These are phyloP conservation scores for Rhodosporidiobolus sp. DNA, from an alignment of 768 basidiomycete species.

Conservation along the genomic window DNA sequence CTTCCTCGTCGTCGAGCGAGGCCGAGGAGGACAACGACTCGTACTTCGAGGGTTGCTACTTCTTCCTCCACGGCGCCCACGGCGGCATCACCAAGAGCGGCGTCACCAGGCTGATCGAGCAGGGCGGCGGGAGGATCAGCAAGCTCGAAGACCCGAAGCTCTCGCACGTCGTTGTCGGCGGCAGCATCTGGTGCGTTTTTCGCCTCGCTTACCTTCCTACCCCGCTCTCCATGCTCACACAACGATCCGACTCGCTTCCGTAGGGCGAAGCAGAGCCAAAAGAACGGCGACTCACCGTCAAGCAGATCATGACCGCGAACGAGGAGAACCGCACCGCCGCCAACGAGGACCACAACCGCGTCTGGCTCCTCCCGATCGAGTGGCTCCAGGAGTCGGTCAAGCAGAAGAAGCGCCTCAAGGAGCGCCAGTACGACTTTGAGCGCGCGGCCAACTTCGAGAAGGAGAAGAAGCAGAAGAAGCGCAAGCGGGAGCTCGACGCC, in stretches of 20 bases:
- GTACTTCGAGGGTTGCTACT: neutral
- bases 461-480: neutral
- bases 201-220: too few species aligned
- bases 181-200: neutral
- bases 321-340: slow-evolving; percentile 7
- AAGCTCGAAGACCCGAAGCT: neutral
- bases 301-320: neutral
- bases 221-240: too few species aligned
- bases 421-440: slow-evolving; percentile 2
- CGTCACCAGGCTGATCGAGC: neutral
- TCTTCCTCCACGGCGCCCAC: neutral
- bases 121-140: neutral
- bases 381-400: neutral
- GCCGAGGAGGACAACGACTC: neutral
- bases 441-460: neutral
- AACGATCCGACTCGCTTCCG: too few species aligned
- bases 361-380: slow-evolving; percentile 11
- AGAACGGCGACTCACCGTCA: neutral
- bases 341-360: slow-evolving; percentile 13
- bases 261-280: neutral
- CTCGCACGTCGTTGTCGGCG: neutral
- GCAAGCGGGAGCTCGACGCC: neutral
- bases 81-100: neutral
- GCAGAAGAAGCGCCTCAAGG: neutral
- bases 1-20: too few species aligned